Conservation (phyloP, 441 rosid genomes). For the Pelargonium citronellum region DNA sequence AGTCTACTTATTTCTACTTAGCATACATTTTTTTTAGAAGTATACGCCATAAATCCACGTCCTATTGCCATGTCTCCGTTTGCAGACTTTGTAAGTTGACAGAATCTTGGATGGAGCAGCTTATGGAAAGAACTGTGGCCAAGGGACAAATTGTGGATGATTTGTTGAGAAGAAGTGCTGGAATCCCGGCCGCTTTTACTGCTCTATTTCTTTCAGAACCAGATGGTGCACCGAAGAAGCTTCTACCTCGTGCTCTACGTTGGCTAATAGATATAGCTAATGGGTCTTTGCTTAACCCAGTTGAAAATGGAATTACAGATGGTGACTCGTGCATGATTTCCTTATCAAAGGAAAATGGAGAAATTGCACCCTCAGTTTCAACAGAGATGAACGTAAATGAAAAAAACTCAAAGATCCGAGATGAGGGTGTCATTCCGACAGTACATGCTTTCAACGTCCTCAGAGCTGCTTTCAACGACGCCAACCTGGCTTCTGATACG, state of each 20-base stretch:
- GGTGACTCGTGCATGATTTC: constrained; percentile 24
- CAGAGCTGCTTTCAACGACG: constrained; percentile 85
- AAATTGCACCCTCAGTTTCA: constrained; percentile 23
- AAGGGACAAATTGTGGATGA: constrained; percentile 92
- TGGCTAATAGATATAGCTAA: constrained; percentile 83
- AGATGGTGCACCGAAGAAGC: constrained; percentile 91
- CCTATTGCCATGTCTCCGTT: constrained; percentile 22
- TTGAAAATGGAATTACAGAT: constrained; percentile 27
- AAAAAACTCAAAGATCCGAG: constrained; percentile 69
- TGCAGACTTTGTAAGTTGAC: constrained; percentile 81
- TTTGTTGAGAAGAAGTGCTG: constrained; percentile 96
- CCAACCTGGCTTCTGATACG: constrained; percentile 89
- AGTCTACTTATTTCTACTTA: background rate
- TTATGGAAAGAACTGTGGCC: constrained; percentile 83
- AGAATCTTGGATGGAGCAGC: constrained; percentile 91
- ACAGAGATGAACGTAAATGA: constrained; percentile 37
- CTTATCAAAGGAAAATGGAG: constrained; percentile 27
- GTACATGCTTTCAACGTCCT: constrained; percentile 96
- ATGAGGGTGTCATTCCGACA: constrained; percentile 89
- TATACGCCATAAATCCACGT: constrained; percentile 5
- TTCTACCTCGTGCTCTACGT: constrained; percentile 72
- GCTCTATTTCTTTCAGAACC: constrained; percentile 96
- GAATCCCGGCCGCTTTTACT: constrained; percentile 94
- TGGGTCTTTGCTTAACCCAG: constrained; percentile 40
- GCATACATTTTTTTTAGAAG: constrained; percentile 12